Conservation (phyloP, 2,329 filamentous ascomycete species). For the Paecilomyces formosus region DNA sequence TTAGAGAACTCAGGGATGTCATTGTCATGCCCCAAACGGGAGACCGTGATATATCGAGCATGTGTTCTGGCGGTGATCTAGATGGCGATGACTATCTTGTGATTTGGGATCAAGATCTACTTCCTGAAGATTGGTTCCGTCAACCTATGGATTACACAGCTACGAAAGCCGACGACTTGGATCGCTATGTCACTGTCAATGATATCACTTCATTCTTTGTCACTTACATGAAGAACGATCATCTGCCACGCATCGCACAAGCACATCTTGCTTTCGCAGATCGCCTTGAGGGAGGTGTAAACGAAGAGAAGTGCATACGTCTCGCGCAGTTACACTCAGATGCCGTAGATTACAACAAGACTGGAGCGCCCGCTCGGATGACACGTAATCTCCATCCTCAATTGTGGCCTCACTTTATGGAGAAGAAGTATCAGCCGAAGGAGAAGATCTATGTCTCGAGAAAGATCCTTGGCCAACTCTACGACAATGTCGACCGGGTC, state of each 20-base stretch:
- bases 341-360: constrained; percentile 93
- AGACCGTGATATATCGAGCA: constrained; percentile 77
- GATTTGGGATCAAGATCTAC: constrained; percentile 74
- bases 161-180: constrained; percentile 48
- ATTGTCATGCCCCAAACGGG: constrained; percentile 81
- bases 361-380: constrained; percentile 69
- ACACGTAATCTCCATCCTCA: constrained; percentile 51
- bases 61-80: constrained; percentile 93
- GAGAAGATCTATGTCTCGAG: constrained; percentile 55
- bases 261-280: constrained; percentile 78
- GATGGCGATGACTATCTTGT: constrained; percentile 96
- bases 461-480: constrained; percentile 72
- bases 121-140: constrained; percentile 63
- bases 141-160: constrained; percentile 70
- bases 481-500: constrained; percentile 63
- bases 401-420: constrained; percentile 82
- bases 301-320: constrained; percentile 60
- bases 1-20: constrained; percentile 74
- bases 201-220: constrained; percentile 84
- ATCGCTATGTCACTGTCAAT: constrained; percentile 58
- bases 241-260: constrained; percentile 69
- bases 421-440: constrained; percentile 48
- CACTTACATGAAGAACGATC: constrained; percentile 85
- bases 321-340: constrained; percentile 78
- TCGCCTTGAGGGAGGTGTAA: constrained; percentile 52